Evolutionary conservation across 352 stramenopile species (phyloP).

Genomic region (Globisporangium emineosum): DNA sequence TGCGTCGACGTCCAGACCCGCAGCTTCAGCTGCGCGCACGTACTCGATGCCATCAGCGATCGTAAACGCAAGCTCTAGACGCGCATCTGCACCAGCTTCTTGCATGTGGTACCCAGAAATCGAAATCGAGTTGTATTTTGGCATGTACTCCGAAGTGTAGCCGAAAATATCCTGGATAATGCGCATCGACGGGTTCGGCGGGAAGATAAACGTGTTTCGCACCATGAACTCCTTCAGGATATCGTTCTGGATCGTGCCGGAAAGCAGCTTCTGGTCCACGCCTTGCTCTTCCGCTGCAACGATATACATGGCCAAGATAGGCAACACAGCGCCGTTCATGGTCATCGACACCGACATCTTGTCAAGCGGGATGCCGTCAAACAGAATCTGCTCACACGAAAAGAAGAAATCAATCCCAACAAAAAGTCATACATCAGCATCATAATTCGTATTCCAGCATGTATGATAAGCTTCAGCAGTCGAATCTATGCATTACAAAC

Average conservation of each 20-base stretch:
- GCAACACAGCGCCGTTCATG: constrained; percentile 97
- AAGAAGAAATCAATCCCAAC: neutral
- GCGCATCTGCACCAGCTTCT: constrained; percentile 93
- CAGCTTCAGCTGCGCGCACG: constrained; percentile 87
- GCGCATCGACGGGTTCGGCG: constrained; percentile 91
- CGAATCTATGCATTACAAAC: neutral
- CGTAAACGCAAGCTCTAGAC: constrained; percentile 95
- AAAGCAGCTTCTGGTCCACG: constrained; percentile 85
- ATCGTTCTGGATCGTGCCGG: constrained; percentile 92
- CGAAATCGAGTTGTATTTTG: constrained; percentile 97
- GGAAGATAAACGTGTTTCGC: constrained; percentile 99
- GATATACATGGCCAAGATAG: constrained; percentile 96
- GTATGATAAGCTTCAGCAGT: constrained; percentile 18
- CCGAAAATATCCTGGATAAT: constrained; percentile 97
- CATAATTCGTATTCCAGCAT: too few relatives aligned
- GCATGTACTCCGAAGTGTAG: constrained; percentile 95
- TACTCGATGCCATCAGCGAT: constrained; percentile 98
- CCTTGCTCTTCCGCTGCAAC: constrained; percentile 95
- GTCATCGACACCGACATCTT: constrained; percentile 98
- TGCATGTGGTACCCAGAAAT: constrained; percentile 99
- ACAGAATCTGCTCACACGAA: constrained; percentile 71
- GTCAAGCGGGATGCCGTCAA: constrained; percentile 94
- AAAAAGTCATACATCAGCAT: neutral
- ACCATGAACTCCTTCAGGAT: constrained; percentile 98
- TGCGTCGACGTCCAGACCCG: constrained; percentile 93